Evolutionary conservation across 2,329 filamentous ascomycete genomes (phyloP).

Genomic region (Ceratocystis cubensis): DNA sequence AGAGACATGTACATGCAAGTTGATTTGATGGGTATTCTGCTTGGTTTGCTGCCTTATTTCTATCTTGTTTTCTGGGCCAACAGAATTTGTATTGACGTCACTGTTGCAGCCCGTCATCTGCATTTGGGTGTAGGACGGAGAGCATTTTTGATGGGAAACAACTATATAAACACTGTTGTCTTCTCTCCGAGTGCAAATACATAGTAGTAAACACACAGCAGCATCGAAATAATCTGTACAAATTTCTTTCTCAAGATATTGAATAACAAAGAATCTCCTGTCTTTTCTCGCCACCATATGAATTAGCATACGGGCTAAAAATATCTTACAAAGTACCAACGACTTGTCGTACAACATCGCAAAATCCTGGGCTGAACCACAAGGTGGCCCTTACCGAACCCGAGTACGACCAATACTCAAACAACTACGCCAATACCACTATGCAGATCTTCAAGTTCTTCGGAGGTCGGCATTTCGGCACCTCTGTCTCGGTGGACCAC

Average conservation of each 20-base stretch:
- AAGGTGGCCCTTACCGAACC: no score
- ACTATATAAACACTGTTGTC: not conserved
- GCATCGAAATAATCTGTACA: not conserved
- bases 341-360: no score
- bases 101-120: not conserved
- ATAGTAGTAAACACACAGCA: not conserved
- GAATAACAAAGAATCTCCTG: no score
- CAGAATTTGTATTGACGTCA: not conserved
- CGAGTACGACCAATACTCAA: not conserved
- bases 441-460: constrained; percentile 37
- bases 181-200: not conserved
- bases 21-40: not conserved
- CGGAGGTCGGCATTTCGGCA: constrained; percentile 39
- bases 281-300: no score
- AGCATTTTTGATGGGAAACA: not conserved
- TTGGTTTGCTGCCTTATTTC: not conserved
- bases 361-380: no score
- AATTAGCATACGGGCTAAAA: no score
- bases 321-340: no score
- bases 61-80: not conserved
- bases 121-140: not conserved
- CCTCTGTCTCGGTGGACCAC: constrained; percentile 35
- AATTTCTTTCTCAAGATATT: not conserved
- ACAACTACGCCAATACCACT: constrained; percentile 30
- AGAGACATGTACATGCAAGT: not conserved